phyloP scores from a whole-genome alignment of 2,329 filamentous ascomycete genomes.

The Botrytis medusae region DNA sequence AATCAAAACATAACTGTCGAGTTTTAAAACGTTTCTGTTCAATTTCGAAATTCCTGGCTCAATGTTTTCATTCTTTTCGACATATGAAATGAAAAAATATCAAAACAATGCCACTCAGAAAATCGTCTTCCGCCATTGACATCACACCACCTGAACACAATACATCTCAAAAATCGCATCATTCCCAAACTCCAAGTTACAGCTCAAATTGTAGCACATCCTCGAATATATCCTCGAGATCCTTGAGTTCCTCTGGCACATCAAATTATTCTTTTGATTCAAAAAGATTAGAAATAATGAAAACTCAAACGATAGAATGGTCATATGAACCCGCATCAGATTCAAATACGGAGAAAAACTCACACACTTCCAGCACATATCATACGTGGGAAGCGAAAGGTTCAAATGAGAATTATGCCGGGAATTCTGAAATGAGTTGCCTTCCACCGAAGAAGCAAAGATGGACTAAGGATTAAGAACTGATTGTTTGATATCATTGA shows the following conservation, averaged over 20 bases:
- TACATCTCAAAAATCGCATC: neutral
- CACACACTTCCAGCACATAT: neutral
- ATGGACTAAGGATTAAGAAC: neutral
- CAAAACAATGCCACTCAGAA: neutral
- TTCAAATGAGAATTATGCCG: neutral
- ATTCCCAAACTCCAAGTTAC: neutral
- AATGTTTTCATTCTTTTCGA: neutral
- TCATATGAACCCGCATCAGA: neutral
- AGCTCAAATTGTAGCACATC: constrained; percentile 3
- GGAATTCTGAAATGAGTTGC: neutral
- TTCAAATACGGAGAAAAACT: neutral
- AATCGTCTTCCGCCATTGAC: neutral
- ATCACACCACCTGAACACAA: neutral
- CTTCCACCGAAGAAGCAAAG: neutral
- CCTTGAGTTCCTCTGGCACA: neutral
- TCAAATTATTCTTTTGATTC: neutral
- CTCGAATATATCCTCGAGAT: neutral
- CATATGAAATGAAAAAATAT: neutral
- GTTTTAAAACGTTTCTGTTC: neutral
- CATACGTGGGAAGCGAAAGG: neutral
- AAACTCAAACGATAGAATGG: constrained; percentile 3
- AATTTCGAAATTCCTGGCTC: no score
- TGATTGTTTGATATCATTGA: neutral
- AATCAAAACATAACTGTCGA: neutral
- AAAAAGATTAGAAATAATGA: neutral